phyloP scores from a whole-genome alignment of 2,329 filamentous ascomycete species.

The Microdochium bolleyi region DNA sequence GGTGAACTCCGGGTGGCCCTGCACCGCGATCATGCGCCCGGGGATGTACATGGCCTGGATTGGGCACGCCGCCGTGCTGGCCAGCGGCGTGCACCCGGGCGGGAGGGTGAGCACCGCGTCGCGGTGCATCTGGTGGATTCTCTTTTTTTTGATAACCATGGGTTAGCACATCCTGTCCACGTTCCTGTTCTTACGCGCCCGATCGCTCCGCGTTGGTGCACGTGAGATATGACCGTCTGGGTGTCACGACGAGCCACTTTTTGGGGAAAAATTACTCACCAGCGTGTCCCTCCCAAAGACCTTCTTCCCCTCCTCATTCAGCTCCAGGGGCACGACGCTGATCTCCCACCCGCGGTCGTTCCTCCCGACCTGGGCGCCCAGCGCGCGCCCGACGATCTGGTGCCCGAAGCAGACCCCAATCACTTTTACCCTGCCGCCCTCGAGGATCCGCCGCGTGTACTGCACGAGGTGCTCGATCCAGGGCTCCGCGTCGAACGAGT shows the following conservation, averaged over 20 bases:
- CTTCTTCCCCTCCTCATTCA: constrained; percentile 63
- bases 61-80: constrained; percentile 55
- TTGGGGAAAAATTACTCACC: too few relatives aligned
- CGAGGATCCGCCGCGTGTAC: constrained; percentile 53
- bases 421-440: constrained; percentile 56
- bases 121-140: constrained; percentile 79
- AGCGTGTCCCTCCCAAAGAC: constrained; percentile 60
- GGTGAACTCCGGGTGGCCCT: constrained; percentile 83
- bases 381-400: constrained; percentile 70
- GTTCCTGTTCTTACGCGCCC: too few relatives aligned
- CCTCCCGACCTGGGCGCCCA: constrained; percentile 59
- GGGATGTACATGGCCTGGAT: constrained; percentile 76
- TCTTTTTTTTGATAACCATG: constrained; percentile 29
- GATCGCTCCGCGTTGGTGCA: neutral
- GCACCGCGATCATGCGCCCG: constrained; percentile 62
- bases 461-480: constrained; percentile 73
- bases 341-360: constrained; percentile 72
- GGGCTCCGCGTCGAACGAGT: constrained; percentile 63
- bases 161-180: neutral
- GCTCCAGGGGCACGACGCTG: constrained; percentile 60
- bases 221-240: too few relatives aligned
- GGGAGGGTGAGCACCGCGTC: constrained; percentile 66
- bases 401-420: constrained; percentile 84
- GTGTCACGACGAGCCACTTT: too few relatives aligned
- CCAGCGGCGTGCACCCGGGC: constrained; percentile 52